Percentiles rank a stretch among this genome's conserved stretches.
phyloP scores from a whole-genome alignment of 768 basidiomycete species.

The Lactarius quietus region DNA sequence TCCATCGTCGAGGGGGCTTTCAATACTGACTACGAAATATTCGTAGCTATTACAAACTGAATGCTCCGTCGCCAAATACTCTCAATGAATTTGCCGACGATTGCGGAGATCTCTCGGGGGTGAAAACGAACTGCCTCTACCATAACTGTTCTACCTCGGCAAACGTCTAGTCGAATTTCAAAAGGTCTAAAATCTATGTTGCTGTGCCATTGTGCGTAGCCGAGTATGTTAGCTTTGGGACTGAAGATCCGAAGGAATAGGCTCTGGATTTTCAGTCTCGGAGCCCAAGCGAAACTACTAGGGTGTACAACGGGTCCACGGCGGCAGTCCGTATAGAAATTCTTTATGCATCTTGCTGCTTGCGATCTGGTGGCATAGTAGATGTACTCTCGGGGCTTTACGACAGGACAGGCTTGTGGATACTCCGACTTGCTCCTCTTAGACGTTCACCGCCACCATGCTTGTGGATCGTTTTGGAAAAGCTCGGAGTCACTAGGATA shows the following conservation, averaged over 20 bases:
- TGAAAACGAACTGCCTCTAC: neutral
- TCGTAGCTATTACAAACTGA: neutral
- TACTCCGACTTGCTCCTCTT: neutral
- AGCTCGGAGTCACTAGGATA: neutral
- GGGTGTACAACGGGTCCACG: neutral
- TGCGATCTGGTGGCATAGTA: constrained; percentile 2
- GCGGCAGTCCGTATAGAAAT: neutral
- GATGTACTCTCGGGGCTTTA: neutral
- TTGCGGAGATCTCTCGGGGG: neutral
- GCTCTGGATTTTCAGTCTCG: neutral
- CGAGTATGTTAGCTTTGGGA: neutral
- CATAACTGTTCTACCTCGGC: too few relatives aligned
- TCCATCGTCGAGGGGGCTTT: neutral
- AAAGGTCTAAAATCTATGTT: neutral
- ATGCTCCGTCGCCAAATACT: too few relatives aligned
- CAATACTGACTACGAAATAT: neutral
- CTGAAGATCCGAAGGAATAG: neutral
- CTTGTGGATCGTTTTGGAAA: neutral
- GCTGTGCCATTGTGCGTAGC: neutral
- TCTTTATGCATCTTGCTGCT: neutral
- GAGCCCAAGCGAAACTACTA: neutral
- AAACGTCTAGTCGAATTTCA: neutral
- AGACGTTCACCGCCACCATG: neutral
- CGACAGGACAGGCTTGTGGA: neutral
- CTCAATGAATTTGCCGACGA: neutral